A percentile compares a stretch with the other conserved stretches of the same genome.
Conservation (phyloP, 2,329 filamentous ascomycete species). For the Hirsutella rhossiliensis region DNA sequence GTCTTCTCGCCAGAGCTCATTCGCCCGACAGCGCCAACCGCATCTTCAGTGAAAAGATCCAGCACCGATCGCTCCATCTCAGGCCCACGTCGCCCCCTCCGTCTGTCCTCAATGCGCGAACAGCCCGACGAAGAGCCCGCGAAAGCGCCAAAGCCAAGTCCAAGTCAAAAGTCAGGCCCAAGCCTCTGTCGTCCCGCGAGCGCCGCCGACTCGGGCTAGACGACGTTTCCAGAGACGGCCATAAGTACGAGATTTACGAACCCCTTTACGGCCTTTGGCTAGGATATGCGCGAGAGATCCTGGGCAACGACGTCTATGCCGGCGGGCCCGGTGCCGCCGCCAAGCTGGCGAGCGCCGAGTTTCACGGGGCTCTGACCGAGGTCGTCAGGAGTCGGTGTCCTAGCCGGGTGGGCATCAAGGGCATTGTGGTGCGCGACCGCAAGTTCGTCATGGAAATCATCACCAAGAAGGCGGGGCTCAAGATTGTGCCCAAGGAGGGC, state of each 20-base stretch:
- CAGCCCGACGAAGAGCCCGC: slow-evolving; percentile 39
- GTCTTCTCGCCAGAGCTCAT: slow-evolving; percentile 67
- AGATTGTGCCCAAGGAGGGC: slow-evolving; percentile 79
- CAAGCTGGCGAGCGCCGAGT: slow-evolving; percentile 76
- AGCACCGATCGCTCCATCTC: slow-evolving; percentile 69
- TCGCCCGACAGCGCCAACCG: slow-evolving; percentile 56
- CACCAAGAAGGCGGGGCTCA: slow-evolving; percentile 57
- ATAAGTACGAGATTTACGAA: slow-evolving; percentile 59
- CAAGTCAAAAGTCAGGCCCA: slow-evolving; percentile 38
- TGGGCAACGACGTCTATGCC: slow-evolving; percentile 48
- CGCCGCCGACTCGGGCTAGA: slow-evolving; percentile 64
- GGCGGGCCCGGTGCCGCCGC: slow-evolving; percentile 51
- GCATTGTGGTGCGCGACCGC: slow-evolving; percentile 82
- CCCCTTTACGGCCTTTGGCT: slow-evolving; percentile 71
- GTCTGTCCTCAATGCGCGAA: slow-evolving; percentile 40
- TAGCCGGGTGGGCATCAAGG: slow-evolving; percentile 68
- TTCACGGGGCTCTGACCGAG: slow-evolving; percentile 74
- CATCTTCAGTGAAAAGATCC: slow-evolving; percentile 73
- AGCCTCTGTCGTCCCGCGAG: slow-evolving; percentile 67
- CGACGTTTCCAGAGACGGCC: slow-evolving; percentile 54
- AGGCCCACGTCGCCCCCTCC: slow-evolving; percentile 60
- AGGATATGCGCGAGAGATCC: slow-evolving; percentile 71
- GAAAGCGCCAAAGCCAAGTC: slow-evolving; percentile 32
- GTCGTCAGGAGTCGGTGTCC: slow-evolving; percentile 74
- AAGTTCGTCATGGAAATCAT: slow-evolving; percentile 80